phyloP scores from a whole-genome alignment of 768 basidiomycete species.

The Boletus subparvulus region DNA sequence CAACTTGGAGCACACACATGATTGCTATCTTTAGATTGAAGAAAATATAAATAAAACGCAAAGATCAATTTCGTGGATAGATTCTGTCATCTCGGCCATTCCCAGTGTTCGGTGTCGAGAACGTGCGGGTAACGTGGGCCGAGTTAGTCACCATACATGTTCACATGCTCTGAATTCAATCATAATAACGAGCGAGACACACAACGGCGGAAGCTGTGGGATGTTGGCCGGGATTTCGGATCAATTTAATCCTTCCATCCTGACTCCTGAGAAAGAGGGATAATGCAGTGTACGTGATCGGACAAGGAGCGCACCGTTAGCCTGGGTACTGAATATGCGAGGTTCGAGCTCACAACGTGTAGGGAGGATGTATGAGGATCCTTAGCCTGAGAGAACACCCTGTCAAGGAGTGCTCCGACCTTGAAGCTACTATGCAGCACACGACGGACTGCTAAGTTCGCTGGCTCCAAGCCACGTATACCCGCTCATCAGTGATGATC shows the following conservation, averaged over 20 bases:
- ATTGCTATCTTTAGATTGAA: conserved; percentile 14
- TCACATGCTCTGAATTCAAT: background rate
- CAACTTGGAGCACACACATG: conserved; percentile 1
- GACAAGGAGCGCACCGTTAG: background rate
- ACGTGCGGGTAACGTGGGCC: conserved; percentile 9
- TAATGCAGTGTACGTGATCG: conserved; percentile 2
- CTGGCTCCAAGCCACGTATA: background rate
- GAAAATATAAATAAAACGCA: background rate
- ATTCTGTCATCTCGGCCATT: conserved; percentile 3
- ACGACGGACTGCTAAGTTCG: background rate
- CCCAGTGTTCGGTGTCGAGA: conserved; percentile 5
- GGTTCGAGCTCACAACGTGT: conserved; percentile 16
- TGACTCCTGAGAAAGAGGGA: conserved; percentile 6
- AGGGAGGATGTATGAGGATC: conserved; percentile 7
- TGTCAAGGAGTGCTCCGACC: background rate
- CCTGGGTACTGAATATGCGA: background rate
- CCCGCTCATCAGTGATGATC: background rate
- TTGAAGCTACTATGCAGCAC: background rate
- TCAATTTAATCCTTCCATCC: conserved; percentile 13
- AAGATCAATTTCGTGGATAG: conserved; percentile 1
- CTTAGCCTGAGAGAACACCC: background rate
- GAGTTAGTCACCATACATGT: background rate
- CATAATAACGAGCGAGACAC: background rate
- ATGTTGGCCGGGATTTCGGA: conserved; percentile 4
- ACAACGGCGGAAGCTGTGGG: background rate